A percentile compares a stretch with the other conserved stretches of the same genome.
phyloP scores from a whole-genome alignment of 2,329 filamentous ascomycete species.

The Penicillium sp. region DNA sequence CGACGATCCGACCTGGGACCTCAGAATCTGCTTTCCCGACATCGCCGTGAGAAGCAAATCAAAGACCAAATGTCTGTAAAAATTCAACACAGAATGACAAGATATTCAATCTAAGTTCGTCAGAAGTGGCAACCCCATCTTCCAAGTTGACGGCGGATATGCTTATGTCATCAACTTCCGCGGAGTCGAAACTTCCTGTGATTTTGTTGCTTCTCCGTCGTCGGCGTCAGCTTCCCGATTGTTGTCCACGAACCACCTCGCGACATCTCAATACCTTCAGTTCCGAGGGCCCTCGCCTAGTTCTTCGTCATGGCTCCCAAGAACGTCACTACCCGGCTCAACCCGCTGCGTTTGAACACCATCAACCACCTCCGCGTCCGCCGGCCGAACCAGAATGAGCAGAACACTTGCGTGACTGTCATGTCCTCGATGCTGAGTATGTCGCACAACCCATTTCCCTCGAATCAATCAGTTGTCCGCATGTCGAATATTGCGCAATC shows the following conservation, averaged over 20 bases:
- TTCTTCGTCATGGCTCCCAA: slow-evolving; percentile 43
- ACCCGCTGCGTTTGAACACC: slow-evolving; percentile 48
- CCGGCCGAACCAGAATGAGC: slow-evolving; percentile 61
- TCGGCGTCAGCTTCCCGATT: slow-evolving; percentile 8
- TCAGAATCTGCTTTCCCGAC: slow-evolving; percentile 19
- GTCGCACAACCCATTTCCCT: slow-evolving; percentile 18
- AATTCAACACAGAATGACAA: background rate
- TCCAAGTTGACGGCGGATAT: background rate
- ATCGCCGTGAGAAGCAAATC: slow-evolving; percentile 13
- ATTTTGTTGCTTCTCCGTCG: slow-evolving; percentile 20
- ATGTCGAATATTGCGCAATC: background rate
- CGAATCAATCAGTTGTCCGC: background rate
- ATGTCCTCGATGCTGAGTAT: slow-evolving; percentile 69
- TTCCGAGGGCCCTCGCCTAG: background rate
- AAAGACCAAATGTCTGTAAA: background rate
- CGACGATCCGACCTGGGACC: slow-evolving; percentile 16
- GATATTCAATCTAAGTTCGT: background rate
- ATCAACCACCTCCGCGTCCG: slow-evolving; percentile 61
- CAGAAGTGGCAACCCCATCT: background rate
- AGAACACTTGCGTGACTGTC: slow-evolving; percentile 64
- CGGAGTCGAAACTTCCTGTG: slow-evolving; percentile 27
- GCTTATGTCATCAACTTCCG: slow-evolving; percentile 32
- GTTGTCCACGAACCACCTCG: slow-evolving; percentile 12
- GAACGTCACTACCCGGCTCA: slow-evolving; percentile 43
- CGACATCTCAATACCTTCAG: background rate